Evolutionary conservation across 2,329 filamentous ascomycete species (phyloP), one percentile per base, ranked within the genome.

Genomic region (Trichoderma koningii): DNA sequence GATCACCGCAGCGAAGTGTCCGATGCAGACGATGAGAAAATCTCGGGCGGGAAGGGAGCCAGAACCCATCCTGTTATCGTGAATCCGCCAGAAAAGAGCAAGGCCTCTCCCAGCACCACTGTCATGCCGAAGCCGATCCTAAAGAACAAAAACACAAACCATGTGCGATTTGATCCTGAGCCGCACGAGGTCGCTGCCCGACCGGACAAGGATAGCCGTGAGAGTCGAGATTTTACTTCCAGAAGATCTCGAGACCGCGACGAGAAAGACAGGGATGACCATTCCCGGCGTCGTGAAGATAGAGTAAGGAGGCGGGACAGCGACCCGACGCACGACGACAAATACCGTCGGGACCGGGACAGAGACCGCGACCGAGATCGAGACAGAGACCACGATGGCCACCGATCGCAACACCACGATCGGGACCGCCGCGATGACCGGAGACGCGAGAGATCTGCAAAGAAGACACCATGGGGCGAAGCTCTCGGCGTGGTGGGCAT

Each of bases 101-200:
- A 73, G 66, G 73, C 72, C 0, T 79, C 76, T 0, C 74, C 77
- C 0, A 70, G 77, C 1, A 75, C 72, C 55, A 76, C 76, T 5
- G 72, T 75, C 3, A 72, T 71, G 66, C 85, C 85, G 1, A 87
- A 86, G 69, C 81, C 84, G 5, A 87, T 87, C n/a, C 76, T 87
- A 19, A 87, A 87, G 76, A 87, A 87, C 71, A 82, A 80, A 69
- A 85, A 85, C 66, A 81, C 82, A 53, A 83, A 87, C 66, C 83
- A 83, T 52, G 83, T 87, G 5, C 80, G 81, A 4, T 85, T 85
- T 66, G 80, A 82, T 44, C 78, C 80, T 1, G 78, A 83, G 69
- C 79, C 80, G 17, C 73, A 79, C 63, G 78, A 85, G 71, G 71
- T 85, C 48, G 71, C 70, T 48, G 66, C 71, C 26, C 71, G 69